Evolutionary conservation across 305 asterid genomes (phyloP).

Genomic region (Fraxinus greggii): DNA sequence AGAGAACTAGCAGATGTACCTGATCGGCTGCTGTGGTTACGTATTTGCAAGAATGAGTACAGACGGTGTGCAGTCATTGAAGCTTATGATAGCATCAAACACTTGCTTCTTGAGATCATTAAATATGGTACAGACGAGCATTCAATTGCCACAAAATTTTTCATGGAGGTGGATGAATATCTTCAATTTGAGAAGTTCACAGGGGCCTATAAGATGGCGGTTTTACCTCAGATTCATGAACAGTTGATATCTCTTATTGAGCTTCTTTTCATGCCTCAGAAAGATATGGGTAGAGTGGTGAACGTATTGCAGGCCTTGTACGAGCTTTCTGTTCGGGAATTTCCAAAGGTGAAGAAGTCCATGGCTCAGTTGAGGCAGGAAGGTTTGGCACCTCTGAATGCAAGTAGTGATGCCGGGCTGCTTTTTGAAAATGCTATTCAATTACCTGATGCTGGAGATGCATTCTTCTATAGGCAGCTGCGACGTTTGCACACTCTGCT

Average conservation of each 20-base stretch:
- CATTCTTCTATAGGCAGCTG: constrained; percentile 68
- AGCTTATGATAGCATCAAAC: constrained; percentile 75
- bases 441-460: constrained; percentile 59
- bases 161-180: constrained; percentile 53
- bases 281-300: constrained; percentile 59
- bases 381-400: constrained; percentile 57
- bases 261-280: constrained; percentile 54
- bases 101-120: constrained; percentile 67
- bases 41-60: constrained; percentile 76
- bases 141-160: constrained; percentile 56
- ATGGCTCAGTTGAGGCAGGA: constrained; percentile 61
- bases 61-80: constrained; percentile 91
- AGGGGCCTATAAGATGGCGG: constrained; percentile 40
- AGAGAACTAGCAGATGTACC: constrained; percentile 53
- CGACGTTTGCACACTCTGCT: constrained; percentile 79
- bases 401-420: constrained; percentile 35
- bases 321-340: constrained; percentile 70
- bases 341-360: constrained; percentile 64
- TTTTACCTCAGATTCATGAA: constrained; percentile 63
- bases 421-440: constrained; percentile 68
- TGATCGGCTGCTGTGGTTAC: constrained; percentile 76
- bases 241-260: constrained; percentile 54
- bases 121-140: constrained; percentile 68
- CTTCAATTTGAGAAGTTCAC: constrained; percentile 64
- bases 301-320: constrained; percentile 76